A percentile compares a stretch with the other conserved stretches of the same genome.
phyloP scores from a whole-genome alignment of 2,329 filamentous ascomycete genomes.

The Trichoderma lentiforme region DNA sequence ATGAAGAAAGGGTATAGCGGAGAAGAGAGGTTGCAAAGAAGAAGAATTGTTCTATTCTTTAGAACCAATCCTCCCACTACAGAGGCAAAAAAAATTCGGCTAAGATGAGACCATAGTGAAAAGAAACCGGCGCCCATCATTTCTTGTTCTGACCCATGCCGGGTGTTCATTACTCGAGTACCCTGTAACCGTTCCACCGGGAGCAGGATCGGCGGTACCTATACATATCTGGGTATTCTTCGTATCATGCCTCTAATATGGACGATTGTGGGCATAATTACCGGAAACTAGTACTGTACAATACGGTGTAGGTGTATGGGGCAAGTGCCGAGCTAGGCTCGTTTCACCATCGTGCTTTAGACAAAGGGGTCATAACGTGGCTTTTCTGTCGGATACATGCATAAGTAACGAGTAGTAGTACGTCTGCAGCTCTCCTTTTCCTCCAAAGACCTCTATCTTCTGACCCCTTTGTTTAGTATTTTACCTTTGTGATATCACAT shows the following conservation, averaged over 20 bases:
- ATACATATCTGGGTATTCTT: not conserved
- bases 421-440: not conserved
- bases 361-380: not conserved
- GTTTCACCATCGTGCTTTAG: conserved; percentile 5
- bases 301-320: not conserved
- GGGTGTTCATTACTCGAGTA: conserved; percentile 12
- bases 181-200: not conserved
- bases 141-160: conserved; percentile 10
- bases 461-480: not conserved
- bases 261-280: not conserved
- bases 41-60: not conserved
- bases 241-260: not conserved
- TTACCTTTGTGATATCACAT: conserved; percentile 1
- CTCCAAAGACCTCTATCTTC: not conserved
- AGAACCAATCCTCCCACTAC: not conserved
- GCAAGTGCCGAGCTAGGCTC: not conserved
- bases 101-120: conserved; percentile 7
- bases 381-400: not conserved
- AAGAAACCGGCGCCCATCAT: not conserved
- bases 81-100: not conserved
- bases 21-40: not conserved
- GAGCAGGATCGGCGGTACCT: not conserved
- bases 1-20: not conserved
- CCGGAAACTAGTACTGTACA: not conserved
- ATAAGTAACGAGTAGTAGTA: not conserved